Conservation (phyloP, 371 early-diverging fungal species). For the Rhizopus sp. region DNA sequence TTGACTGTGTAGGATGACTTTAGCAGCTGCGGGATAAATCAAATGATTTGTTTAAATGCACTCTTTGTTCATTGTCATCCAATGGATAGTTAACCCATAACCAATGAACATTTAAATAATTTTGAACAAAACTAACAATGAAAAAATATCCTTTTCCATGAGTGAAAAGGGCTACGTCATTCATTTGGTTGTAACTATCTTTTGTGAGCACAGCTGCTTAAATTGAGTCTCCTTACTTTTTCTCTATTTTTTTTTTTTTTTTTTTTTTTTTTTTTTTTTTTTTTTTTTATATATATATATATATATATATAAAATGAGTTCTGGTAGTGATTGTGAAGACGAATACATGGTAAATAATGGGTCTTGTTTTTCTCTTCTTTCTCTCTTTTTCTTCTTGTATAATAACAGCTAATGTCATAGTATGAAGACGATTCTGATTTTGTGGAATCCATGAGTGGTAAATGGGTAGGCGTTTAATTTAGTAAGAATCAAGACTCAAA, state of each 20-base stretch:
- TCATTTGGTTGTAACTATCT: background rate
- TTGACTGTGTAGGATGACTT: no score
- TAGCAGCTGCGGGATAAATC: no score
- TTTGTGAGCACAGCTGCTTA: background rate
- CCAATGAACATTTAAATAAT: no score
- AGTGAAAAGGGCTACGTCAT: background rate
- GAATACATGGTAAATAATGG: slow-evolving; percentile 24
- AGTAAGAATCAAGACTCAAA: background rate
- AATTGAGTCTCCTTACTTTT: background rate
- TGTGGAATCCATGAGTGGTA: slow-evolving; percentile 37
- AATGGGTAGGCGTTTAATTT: slow-evolving; percentile 5
- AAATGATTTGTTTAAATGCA: no score
- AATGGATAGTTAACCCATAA: no score
- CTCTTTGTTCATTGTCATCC: no score
- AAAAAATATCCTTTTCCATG: background rate
- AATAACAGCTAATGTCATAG: slow-evolving; percentile 2
- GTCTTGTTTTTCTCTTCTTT: background rate
- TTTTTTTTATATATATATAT: background rate
- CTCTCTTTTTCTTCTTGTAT: background rate
- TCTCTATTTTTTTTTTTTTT: slow-evolving; percentile 2
- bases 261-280: slow-evolving; percentile 4
- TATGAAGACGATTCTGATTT: slow-evolving; percentile 34
- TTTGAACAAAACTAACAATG: slow-evolving; percentile 30
- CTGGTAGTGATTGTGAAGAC: slow-evolving; percentile 30
- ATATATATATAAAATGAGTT: slow-evolving; percentile 17